Evolutionary conservation across 2,329 filamentous ascomycete genomes (phyloP).

Genomic region (Davidsoniella australis): DNA sequence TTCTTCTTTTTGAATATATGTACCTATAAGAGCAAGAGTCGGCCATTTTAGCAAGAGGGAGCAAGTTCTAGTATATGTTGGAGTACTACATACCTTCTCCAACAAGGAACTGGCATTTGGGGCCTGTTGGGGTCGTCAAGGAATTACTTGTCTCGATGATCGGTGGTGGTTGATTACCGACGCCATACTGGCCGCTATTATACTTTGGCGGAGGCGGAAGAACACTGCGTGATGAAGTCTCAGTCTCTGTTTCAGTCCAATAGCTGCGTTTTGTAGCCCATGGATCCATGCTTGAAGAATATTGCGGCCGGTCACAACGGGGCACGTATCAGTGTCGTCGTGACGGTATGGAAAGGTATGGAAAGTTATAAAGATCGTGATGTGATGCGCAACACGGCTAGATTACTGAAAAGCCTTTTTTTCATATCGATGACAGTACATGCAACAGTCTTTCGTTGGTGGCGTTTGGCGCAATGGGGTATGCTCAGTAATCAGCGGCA

Average conservation of each 20-base stretch:
- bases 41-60: not conserved
- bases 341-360: not conserved
- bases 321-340: not conserved
- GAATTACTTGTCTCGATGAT: constrained; percentile 92
- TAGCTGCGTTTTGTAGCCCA: constrained; percentile 10
- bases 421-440: no score
- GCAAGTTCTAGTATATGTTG: not conserved
- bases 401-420: no score
- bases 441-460: no score
- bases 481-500: no score
- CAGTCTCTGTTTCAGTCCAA: constrained; percentile 11
- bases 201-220: constrained; percentile 78
- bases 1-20: constrained; percentile 80
- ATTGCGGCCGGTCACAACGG: not conserved
- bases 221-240: constrained; percentile 35
- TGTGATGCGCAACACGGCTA: not conserved
- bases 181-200: constrained; percentile 55
- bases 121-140: constrained; percentile 59
- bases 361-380: not conserved
- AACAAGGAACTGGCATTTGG: constrained; percentile 78
- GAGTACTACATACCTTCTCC: constrained; percentile 54
- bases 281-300: constrained; percentile 5
- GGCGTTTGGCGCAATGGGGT: no score
- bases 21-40: constrained; percentile 37
- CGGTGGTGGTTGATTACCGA: constrained; percentile 34